Conservation (phyloP, 1,284 basidiomycete genomes). For the Marasmius sp. region DNA sequence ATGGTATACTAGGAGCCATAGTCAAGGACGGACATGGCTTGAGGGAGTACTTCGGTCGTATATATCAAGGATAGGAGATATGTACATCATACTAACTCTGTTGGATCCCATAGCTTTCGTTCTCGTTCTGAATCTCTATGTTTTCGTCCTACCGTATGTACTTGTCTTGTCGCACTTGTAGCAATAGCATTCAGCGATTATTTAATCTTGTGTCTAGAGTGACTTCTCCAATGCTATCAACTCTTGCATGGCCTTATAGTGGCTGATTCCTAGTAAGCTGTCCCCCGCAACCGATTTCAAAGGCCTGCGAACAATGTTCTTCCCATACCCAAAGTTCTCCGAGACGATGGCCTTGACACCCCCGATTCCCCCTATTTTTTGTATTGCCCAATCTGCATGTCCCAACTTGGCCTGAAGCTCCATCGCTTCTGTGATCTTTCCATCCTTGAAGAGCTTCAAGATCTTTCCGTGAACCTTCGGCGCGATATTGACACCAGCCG, state of each 20-base stretch:
- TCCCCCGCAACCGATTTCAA: constrained; percentile 41
- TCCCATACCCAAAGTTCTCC: constrained; percentile 71
- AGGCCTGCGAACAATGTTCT: constrained; percentile 56
- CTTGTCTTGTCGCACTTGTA: neutral
- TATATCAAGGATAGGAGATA: constrained; percentile 3
- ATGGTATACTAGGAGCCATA: constrained; percentile 40
- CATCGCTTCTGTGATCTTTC: constrained; percentile 65
- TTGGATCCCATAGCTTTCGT: no score
- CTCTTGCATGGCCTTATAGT: constrained; percentile 44
- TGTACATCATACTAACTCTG: no score
- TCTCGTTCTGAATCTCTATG: neutral
- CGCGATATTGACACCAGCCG: constrained; percentile 74
- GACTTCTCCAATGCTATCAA: constrained; percentile 65
- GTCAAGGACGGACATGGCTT: constrained; percentile 28
- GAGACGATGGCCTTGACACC: constrained; percentile 72
- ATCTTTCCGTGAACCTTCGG: constrained; percentile 72
- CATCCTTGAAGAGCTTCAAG: constrained; percentile 57
- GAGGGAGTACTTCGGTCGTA: constrained; percentile 30
- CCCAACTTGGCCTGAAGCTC: constrained; percentile 69
- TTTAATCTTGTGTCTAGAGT: constrained; percentile 28
- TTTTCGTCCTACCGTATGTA: neutral
- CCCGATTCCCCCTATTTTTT: constrained; percentile 69
- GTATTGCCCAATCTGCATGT: constrained; percentile 72
- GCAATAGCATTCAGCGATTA: neutral
- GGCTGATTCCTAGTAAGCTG: constrained; percentile 29